These are phyloP conservation scores for Biscutella laevigata DNA, from an alignment of 441 rosid species.

Conservation along the genomic window DNA sequence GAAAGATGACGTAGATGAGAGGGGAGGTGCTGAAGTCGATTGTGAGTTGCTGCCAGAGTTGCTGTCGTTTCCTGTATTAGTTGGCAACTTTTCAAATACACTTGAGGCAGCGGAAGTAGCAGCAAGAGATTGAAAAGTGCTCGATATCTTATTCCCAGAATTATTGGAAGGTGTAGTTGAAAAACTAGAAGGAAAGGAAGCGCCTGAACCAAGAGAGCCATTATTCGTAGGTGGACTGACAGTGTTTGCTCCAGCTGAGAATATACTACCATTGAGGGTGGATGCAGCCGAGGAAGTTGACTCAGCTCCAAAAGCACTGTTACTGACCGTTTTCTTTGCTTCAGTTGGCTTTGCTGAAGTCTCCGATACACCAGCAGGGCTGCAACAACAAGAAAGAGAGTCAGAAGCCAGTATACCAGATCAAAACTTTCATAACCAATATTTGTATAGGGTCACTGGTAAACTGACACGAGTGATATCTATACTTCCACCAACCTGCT, in stretches of 20 bases:
- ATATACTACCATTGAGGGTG: slow-evolving; percentile 32
- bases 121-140: slow-evolving; percentile 18
- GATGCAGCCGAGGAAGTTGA: slow-evolving; percentile 29
- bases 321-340: slow-evolving; percentile 29
- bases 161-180: slow-evolving; percentile 25
- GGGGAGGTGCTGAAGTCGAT: slow-evolving; percentile 27
- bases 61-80: slow-evolving; percentile 19
- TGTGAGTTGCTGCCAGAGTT: slow-evolving; percentile 12
- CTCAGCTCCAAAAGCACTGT: slow-evolving; percentile 29
- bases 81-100: slow-evolving; percentile 15
- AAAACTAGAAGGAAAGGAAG: slow-evolving; percentile 23
- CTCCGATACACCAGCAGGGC: slow-evolving; percentile 33
- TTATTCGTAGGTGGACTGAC: slow-evolving; percentile 31
- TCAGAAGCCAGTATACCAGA: slow-evolving; percentile 5
- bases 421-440: slow-evolving; percentile 5
- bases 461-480: neutral
- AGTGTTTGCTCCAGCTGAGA: slow-evolving; percentile 31
- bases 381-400: slow-evolving; percentile 26
- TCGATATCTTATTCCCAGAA: slow-evolving; percentile 26
- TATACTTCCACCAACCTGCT: slow-evolving; percentile 31
- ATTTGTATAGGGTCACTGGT: neutral
- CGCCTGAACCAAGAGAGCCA: slow-evolving; percentile 38
- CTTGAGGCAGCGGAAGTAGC: slow-evolving; percentile 17
- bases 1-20: slow-evolving; percentile 23
- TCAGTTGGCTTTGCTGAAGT: slow-evolving; percentile 32